phyloP scores from a whole-genome alignment of 345 rosid species.

The Eutrema yunnanense region DNA sequence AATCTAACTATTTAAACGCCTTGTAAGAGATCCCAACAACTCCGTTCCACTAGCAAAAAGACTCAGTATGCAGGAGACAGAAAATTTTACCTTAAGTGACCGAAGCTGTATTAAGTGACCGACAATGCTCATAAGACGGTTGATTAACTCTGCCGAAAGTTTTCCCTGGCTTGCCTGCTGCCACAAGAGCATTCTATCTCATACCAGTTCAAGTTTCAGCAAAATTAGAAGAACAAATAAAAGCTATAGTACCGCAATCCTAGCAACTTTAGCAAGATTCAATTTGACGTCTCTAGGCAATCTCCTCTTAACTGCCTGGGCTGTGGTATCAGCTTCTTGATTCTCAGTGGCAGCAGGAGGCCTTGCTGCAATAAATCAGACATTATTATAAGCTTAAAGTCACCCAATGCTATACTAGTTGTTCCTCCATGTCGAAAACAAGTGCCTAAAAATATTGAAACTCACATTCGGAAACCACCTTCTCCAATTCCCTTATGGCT shows the following conservation, averaged over 20 bases:
- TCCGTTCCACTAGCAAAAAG: neutral
- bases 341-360: conserved; percentile 67
- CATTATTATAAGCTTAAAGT: neutral
- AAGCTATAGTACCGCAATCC: conserved; percentile 31
- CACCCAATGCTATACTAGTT: neutral
- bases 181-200: conserved; percentile 20
- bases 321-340: conserved; percentile 69
- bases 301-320: conserved; percentile 72
- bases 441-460: neutral
- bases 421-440: neutral
- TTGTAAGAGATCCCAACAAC: neutral
- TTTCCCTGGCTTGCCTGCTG: conserved; percentile 91
- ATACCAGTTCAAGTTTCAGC: neutral
- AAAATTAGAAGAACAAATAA: neutral
- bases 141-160: conserved; percentile 68
- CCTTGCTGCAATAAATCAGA: conserved; percentile 53
- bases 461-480: conserved; percentile 79
- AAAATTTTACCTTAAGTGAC: conserved; percentile 66
- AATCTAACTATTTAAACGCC: neutral
- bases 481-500: conserved; percentile 88
- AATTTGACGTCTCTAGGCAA: conserved; percentile 71
- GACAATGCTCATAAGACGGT: conserved; percentile 82
- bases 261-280: conserved; percentile 79
- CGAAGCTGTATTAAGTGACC: conserved; percentile 93
- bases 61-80: neutral